These are phyloP conservation scores for Taiwanofungus camphoratus DNA, from an alignment of 1,284 basidiomycete species.

Conservation along the genomic window DNA sequence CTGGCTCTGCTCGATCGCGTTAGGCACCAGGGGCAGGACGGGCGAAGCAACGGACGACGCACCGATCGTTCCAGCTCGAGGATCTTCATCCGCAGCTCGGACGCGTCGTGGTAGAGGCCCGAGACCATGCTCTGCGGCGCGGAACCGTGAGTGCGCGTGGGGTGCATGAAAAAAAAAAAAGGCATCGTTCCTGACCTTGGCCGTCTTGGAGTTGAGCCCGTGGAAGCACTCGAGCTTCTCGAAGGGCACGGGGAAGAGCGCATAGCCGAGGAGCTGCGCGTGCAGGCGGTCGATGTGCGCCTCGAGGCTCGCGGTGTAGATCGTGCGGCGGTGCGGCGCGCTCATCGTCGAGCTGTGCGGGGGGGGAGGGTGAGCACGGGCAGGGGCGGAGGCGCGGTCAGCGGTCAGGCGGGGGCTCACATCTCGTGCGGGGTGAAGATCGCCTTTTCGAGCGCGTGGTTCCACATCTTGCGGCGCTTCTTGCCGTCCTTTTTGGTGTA, in stretches of 20 bases:
- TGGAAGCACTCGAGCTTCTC: conserved; percentile 24
- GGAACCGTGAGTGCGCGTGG: neutral
- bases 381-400: neutral
- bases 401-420: conserved; percentile 32
- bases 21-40: neutral
- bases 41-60: conserved; percentile 14
- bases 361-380: neutral
- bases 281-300: conserved; percentile 27
- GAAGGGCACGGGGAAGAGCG: conserved; percentile 21
- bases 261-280: conserved; percentile 20
- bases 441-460: conserved; percentile 64
- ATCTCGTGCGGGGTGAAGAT: conserved; percentile 63
- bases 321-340: conserved; percentile 42
- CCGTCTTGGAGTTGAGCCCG: conserved; percentile 55
- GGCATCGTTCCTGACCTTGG: conserved; percentile 46
- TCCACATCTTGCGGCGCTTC: conserved; percentile 69
- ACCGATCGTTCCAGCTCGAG: conserved; percentile 65
- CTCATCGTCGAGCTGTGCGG: conserved; percentile 51
- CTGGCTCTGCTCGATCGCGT: too few relatives aligned
- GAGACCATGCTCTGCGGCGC: conserved; percentile 59
- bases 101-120: conserved; percentile 58
- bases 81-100: conserved; percentile 50
- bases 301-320: conserved; percentile 30
- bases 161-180: neutral
- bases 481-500: conserved; percentile 52